phyloP scores from a whole-genome alignment of 768 basidiomycete genomes.

The Tricholoma flavovirens region DNA sequence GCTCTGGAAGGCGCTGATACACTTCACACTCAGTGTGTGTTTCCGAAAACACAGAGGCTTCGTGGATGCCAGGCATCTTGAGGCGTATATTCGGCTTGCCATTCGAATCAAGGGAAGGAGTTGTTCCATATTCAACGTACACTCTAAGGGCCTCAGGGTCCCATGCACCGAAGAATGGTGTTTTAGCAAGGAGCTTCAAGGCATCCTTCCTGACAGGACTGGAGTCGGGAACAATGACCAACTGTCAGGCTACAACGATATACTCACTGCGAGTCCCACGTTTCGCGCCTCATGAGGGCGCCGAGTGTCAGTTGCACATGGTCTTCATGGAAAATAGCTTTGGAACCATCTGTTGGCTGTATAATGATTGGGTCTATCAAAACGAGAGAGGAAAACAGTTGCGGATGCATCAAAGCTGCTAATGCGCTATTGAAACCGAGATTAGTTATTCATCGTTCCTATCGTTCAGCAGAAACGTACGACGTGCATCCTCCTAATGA shows the following conservation, averaged over 20 bases:
- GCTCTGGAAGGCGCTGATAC: constrained; percentile 32
- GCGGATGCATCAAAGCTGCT: constrained; percentile 57
- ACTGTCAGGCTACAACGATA: background rate
- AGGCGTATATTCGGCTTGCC: constrained; percentile 41
- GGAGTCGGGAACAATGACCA: background rate
- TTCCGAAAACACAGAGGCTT: constrained; percentile 58
- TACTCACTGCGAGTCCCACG: constrained; percentile 57
- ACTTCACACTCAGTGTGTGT: constrained; percentile 34
- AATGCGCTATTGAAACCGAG: constrained; percentile 38
- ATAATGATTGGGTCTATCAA: constrained; percentile 77
- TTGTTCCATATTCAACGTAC: constrained; percentile 59
- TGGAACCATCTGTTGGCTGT: constrained; percentile 13
- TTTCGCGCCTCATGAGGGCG: constrained; percentile 53
- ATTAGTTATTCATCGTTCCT: background rate
- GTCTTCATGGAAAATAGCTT: constrained; percentile 4
- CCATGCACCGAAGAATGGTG: constrained; percentile 70
- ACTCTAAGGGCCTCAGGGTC: constrained; percentile 52
- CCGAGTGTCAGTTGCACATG: constrained; percentile 27
- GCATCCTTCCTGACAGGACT: constrained; percentile 52
- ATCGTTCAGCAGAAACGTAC: constrained; percentile 34
- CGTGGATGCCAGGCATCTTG: constrained; percentile 63
- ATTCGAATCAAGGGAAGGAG: constrained; percentile 24
- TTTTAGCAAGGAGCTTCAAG: constrained; percentile 36
- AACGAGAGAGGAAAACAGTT: constrained; percentile 64
- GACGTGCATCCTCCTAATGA: constrained; percentile 78